A percentile compares a stretch with the other conserved stretches of the same genome.
These are phyloP conservation scores for Scenedesmus sp. DNA, from an alignment of 163 green algal genomes.

Conservation along the genomic window DNA sequence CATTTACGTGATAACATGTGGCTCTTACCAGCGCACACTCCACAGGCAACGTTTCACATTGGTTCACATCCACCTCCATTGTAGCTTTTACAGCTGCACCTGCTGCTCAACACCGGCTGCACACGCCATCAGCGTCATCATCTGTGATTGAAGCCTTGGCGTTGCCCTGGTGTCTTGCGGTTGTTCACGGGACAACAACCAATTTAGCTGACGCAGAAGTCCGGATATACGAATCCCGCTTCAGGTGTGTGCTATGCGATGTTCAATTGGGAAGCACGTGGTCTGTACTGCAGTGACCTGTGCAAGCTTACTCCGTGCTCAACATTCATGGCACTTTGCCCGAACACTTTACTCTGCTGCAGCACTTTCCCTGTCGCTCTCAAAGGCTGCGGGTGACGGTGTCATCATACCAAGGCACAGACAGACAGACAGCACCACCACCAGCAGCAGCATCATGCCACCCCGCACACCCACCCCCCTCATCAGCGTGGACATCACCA, in stretches of 20 bases:
- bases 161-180: background rate
- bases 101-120: background rate
- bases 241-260: background rate
- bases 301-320: background rate
- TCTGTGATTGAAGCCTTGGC: background rate
- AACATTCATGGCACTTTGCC: background rate
- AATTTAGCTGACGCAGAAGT: too few relatives aligned
- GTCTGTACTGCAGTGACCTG: background rate
- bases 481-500: constrained; percentile 70
- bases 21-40: background rate
- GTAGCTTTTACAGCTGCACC: background rate
- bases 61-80: background rate
- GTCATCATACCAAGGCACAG: background rate
- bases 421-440: background rate
- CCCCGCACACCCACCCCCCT: constrained; percentile 60
- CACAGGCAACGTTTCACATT: background rate
- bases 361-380: background rate
- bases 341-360: background rate
- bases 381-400: background rate
- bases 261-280: background rate
- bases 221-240: too few relatives aligned
- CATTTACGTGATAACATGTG: constrained; percentile 15
- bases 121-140: background rate
- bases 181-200: too few relatives aligned
- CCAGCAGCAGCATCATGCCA: constrained; percentile 27